Evolutionary conservation across 164 flowering plant species (phyloP).

Genomic region (Platanus orientalis): DNA sequence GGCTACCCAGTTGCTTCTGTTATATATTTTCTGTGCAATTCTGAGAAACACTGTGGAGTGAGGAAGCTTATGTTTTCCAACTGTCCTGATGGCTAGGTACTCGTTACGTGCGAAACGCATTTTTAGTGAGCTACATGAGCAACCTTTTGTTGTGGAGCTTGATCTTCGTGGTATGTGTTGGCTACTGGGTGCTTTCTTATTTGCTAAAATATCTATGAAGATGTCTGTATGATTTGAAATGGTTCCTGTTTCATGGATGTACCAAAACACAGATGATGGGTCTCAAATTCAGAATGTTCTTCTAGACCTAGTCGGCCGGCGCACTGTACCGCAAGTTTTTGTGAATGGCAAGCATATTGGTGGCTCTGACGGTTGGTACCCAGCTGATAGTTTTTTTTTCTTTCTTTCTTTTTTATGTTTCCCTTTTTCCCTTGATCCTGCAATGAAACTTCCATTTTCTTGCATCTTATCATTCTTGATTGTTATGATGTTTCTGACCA

Average conservation of each 20-base stretch:
- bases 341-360: conserved; percentile 94
- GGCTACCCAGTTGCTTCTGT: not conserved
- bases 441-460: not conserved
- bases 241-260: not conserved
- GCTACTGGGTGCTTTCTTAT: not conserved
- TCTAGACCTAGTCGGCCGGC: conserved; percentile 70
- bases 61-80: not conserved
- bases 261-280: conserved; percentile 67
- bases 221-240: not conserved
- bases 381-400: not conserved
- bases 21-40: not conserved
- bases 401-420: not conserved
- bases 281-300: conserved; percentile 68
- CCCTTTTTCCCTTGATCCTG: not conserved
- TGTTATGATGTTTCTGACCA: conserved; percentile 2
- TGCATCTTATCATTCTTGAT: not conserved
- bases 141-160: conserved; percentile 83
- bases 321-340: conserved; percentile 94
- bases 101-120: conserved; percentile 68
- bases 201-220: not conserved
- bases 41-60: not conserved
- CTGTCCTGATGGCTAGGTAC: conserved; percentile 42
- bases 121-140: conserved; percentile 59
- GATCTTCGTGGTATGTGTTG: conserved; percentile 71
- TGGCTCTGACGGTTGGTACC: conserved; percentile 78